Conservation (phyloP, 1,284 basidiomycete species). For the Cutaneotrichosporon sp. region DNA sequence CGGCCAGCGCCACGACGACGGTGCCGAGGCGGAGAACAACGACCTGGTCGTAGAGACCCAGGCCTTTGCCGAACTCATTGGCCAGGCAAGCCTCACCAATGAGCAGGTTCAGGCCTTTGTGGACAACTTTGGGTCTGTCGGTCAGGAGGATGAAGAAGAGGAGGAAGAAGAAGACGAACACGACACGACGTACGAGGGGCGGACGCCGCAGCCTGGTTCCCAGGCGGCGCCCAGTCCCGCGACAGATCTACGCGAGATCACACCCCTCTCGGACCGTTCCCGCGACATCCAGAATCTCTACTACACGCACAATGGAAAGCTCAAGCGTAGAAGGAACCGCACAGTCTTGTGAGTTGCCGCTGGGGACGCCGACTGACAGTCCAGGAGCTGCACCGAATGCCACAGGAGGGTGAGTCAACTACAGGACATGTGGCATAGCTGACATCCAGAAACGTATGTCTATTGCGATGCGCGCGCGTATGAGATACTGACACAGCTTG, state of each 20-base stretch:
- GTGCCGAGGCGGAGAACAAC: slow-evolving; percentile 6
- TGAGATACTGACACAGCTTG: slow-evolving; percentile 8
- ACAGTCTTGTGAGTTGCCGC: slow-evolving; percentile 35
- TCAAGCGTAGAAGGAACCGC: slow-evolving; percentile 39
- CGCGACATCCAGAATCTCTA: slow-evolving; percentile 13
- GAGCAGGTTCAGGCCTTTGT: slow-evolving; percentile 37
- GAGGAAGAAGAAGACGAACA: slow-evolving; percentile 2
- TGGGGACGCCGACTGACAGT: neutral
- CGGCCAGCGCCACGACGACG: slow-evolving; percentile 11
- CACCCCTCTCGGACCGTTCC: slow-evolving; percentile 4
- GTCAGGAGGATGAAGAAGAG: slow-evolving; percentile 8
- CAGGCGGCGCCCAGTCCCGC: neutral
- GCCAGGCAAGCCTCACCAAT: slow-evolving; percentile 21
- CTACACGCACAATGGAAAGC: slow-evolving; percentile 24
- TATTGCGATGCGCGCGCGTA: neutral
- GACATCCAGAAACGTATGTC: slow-evolving; percentile 34
- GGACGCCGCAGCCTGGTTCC: neutral
- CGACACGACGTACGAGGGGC: neutral
- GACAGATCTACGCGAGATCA: neutral
- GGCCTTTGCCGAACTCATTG: slow-evolving; percentile 16
- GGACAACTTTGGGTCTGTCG: slow-evolving; percentile 18
- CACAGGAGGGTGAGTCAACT: slow-evolving; percentile 38
- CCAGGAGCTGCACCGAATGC: slow-evolving; percentile 45
- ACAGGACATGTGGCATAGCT: neutral
- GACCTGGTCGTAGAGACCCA: slow-evolving; percentile 2